Evolutionary conservation across 371 early-diverging fungal species (phyloP).

Genomic region (Zancudomyces culisetae): DNA sequence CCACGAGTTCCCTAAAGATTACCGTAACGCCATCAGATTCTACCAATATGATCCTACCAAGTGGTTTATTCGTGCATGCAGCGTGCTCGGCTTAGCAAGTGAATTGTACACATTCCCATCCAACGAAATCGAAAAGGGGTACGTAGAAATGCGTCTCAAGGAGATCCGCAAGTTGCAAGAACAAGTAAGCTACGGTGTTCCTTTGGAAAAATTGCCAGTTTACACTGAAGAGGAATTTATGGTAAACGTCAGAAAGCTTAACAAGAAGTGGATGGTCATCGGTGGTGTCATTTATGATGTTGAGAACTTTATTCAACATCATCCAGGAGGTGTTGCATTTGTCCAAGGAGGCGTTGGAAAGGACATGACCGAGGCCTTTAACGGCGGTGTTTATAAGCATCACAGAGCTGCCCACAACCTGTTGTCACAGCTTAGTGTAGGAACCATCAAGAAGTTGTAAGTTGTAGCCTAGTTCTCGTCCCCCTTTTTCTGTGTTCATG

Average conservation of each 20-base stretch:
- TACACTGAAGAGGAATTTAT: slow-evolving; percentile 59
- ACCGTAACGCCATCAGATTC: slow-evolving; percentile 76
- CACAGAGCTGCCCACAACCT: slow-evolving; percentile 67
- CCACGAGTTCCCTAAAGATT: slow-evolving; percentile 91
- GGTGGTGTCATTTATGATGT: slow-evolving; percentile 83
- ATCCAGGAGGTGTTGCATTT: slow-evolving; percentile 76
- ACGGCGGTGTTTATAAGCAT: slow-evolving; percentile 74
- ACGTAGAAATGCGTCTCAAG: slow-evolving; percentile 63
- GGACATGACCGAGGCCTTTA: slow-evolving; percentile 69
- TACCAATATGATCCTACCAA: slow-evolving; percentile 93
- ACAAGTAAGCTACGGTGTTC: slow-evolving; percentile 52
- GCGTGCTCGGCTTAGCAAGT: slow-evolving; percentile 59
- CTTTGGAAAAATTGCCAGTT: slow-evolving; percentile 47
- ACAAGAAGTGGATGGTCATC: slow-evolving; percentile 62
- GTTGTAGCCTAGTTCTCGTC: neutral
- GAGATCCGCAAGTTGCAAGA: slow-evolving; percentile 37
- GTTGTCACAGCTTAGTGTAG: slow-evolving; percentile 1
- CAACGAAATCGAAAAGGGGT: slow-evolving; percentile 76
- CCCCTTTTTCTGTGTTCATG: neutral
- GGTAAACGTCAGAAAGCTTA: slow-evolving; percentile 31
- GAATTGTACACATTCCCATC: slow-evolving; percentile 73
- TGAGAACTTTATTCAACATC: slow-evolving; percentile 63
- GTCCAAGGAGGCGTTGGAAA: slow-evolving; percentile 55
- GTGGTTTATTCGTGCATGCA: slow-evolving; percentile 57
- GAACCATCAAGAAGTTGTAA: neutral